phyloP scores from a whole-genome alignment of 768 basidiomycete species.

The Leccinum broughii region DNA sequence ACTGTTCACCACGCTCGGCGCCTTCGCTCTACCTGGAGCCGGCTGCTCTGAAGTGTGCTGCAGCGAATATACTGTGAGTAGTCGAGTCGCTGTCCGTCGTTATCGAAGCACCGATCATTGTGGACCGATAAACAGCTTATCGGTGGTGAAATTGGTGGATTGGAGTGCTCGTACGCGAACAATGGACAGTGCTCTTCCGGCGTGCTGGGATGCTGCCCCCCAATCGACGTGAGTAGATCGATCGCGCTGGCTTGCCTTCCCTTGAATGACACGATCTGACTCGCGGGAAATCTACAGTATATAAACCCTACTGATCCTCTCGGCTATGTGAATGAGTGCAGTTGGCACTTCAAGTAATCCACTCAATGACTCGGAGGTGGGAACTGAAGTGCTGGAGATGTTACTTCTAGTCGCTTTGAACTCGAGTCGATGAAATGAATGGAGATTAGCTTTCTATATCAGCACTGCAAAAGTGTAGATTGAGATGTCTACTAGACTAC shows the following conservation, averaged over 20 bases:
- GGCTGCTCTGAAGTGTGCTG: background rate
- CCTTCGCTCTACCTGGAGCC: background rate
- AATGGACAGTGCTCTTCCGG: background rate
- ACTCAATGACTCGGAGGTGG: background rate
- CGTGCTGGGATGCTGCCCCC: background rate
- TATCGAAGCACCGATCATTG: background rate
- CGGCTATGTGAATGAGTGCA: too few species aligned
- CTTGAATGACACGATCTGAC: background rate
- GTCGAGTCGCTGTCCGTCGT: background rate
- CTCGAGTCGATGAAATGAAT: too few species aligned
- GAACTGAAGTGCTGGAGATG: background rate
- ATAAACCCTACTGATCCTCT: too few species aligned
- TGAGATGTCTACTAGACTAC: too few species aligned
- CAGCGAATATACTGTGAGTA: background rate
- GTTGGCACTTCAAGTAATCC: too few species aligned
- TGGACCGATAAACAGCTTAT: background rate
- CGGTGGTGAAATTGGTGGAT: too few species aligned
- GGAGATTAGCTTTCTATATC: too few species aligned
- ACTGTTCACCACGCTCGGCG: background rate
- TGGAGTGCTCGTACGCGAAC: background rate
- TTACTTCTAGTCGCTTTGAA: too few species aligned
- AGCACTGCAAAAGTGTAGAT: too few species aligned
- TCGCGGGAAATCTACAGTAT: background rate
- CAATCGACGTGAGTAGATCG: background rate
- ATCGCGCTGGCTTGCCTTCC: background rate